phyloP scores from a whole-genome alignment of 495 filamentous ascomycete genomes.

The Neurospora pannonica region DNA sequence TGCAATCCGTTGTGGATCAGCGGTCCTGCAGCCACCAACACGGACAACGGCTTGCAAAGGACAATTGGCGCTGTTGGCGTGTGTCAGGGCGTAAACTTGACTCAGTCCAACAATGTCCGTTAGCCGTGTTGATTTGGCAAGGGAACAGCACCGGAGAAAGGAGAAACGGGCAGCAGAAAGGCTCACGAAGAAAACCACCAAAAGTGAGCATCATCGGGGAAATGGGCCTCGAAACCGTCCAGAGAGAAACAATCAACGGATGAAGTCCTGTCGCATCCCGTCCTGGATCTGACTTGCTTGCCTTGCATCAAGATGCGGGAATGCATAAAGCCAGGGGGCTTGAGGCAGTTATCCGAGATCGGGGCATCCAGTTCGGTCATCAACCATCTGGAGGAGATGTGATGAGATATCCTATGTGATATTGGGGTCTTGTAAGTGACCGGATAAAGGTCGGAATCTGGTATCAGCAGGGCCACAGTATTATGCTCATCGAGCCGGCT shows the following conservation, averaged over 20 bases:
- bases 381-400: neutral
- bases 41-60: conserved; percentile 2
- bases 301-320: neutral
- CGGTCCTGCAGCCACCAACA: neutral
- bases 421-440: neutral
- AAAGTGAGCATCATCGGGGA: neutral
- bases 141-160: neutral
- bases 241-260: neutral
- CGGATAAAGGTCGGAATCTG: neutral
- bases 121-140: neutral
- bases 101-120: neutral
- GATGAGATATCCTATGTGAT: neutral
- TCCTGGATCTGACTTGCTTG: neutral
- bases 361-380: neutral
- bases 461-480: neutral
- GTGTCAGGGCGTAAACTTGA: neutral
- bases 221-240: neutral
- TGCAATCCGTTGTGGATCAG: conserved; percentile 7
- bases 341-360: neutral
- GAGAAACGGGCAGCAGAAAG: neutral
- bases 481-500: neutral
- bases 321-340: neutral
- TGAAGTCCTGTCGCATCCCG: neutral
- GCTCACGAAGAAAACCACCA: neutral
- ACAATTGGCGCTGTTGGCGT: neutral